Conservation (phyloP, 1,284 basidiomycete species). For the Trichosporon ovoides region DNA sequence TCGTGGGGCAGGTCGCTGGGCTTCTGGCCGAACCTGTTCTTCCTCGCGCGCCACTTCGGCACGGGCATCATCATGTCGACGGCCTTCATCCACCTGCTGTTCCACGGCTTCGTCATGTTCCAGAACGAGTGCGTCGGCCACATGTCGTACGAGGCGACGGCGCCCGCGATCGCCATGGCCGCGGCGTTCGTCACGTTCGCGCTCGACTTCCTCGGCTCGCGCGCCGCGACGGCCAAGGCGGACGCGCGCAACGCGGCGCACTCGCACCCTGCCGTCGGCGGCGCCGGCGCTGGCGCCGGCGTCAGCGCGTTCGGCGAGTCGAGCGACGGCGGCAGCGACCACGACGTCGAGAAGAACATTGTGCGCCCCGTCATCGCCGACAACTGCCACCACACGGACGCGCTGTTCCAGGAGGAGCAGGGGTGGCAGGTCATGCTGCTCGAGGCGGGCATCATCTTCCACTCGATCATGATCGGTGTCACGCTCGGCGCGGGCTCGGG, state of each 20-base stretch:
- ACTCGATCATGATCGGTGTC: constrained; percentile 29
- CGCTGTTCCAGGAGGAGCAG: constrained; percentile 14
- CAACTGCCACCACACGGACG: constrained; percentile 13
- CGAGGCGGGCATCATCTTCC: constrained; percentile 51
- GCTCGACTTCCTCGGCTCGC: constrained; percentile 41
- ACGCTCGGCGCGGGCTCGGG: constrained; percentile 27
- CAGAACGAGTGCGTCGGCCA: constrained; percentile 49
- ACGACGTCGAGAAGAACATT: background rate
- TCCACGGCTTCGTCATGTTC: constrained; percentile 49
- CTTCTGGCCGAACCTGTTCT: constrained; percentile 38
- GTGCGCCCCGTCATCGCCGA: background rate
- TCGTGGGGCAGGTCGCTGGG: constrained; percentile 10
- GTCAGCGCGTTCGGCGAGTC: background rate
- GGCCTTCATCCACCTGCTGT: constrained; percentile 42
- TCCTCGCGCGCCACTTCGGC: constrained; percentile 44
- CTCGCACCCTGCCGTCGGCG: background rate
- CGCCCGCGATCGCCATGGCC: constrained; percentile 48
- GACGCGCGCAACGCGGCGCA: background rate
- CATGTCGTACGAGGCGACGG: constrained; percentile 49
- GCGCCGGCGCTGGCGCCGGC: background rate
- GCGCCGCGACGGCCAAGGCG: background rate
- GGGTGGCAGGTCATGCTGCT: constrained; percentile 24
- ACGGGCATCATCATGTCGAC: constrained; percentile 24
- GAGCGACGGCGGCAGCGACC: background rate
- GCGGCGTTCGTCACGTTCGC: constrained; percentile 35